phyloP scores from a whole-genome alignment of 495 filamentous ascomycete species.

The Hyaloscypha hepaticicola region DNA sequence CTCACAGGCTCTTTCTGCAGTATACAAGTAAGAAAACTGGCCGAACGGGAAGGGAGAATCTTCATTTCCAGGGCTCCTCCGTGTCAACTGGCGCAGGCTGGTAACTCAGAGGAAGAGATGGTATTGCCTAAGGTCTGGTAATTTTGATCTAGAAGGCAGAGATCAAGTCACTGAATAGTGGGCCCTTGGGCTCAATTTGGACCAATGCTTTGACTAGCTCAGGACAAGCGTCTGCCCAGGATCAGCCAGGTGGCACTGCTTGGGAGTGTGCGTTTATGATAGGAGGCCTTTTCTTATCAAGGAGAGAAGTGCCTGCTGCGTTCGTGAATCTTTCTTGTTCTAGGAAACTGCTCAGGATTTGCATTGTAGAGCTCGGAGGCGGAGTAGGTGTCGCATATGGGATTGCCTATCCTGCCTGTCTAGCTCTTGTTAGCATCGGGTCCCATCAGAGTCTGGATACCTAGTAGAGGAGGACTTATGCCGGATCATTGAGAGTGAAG shows the following conservation, averaged over 20 bases:
- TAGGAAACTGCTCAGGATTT: constrained; percentile 38
- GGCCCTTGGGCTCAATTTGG: constrained; percentile 54
- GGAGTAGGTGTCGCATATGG: constrained; percentile 52
- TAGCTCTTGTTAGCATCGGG: constrained; percentile 10
- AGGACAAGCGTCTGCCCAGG: constrained; percentile 43
- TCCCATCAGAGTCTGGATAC: background rate
- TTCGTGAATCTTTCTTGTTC: constrained; percentile 45
- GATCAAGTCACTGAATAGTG: constrained; percentile 35
- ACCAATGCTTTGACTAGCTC: constrained; percentile 47
- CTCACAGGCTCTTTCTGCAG: constrained; percentile 50
- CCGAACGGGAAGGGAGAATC: constrained; percentile 23
- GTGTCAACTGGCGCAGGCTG: constrained; percentile 34
- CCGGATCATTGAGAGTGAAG: constrained; percentile 58
- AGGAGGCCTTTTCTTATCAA: constrained; percentile 48
- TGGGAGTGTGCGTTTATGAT: constrained; percentile 54
- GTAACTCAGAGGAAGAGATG: constrained; percentile 51
- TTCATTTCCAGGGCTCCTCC: constrained; percentile 20
- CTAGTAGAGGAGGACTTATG: constrained; percentile 13
- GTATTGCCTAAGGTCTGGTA: constrained; percentile 43
- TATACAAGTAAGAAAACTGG: constrained; percentile 39
- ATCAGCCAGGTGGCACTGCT: constrained; percentile 49
- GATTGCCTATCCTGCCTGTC: constrained; percentile 46
- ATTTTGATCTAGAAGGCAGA: background rate
- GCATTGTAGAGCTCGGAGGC: constrained; percentile 43
- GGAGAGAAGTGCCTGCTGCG: constrained; percentile 43